Conservation (phyloP, 306 rosid species). For the Trifolium repens region DNA sequence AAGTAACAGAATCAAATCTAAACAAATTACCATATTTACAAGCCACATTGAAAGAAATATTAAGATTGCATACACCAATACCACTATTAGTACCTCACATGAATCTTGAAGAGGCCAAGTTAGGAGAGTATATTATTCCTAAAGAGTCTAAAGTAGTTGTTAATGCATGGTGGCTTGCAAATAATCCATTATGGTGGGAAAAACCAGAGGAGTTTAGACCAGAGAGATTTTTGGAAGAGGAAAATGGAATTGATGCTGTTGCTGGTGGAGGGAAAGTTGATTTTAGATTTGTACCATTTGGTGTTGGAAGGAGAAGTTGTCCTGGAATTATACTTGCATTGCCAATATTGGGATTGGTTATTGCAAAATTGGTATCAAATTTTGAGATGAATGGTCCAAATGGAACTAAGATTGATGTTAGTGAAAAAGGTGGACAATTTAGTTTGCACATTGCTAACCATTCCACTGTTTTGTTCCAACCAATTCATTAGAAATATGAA, state of each 20-base stretch:
- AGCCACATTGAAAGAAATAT: conserved; percentile 77
- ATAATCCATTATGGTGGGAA: conserved; percentile 82
- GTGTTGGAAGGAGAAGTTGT: conserved; percentile 85
- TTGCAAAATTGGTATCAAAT: conserved; percentile 64
- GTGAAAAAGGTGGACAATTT: conserved; percentile 81
- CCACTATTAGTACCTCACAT: conserved; percentile 89
- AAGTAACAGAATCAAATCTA: conserved; percentile 72
- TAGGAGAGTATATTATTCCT: conserved; percentile 70
- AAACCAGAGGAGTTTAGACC: conserved; percentile 78
- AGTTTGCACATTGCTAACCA: conserved; percentile 80
- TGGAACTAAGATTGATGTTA: conserved; percentile 59
- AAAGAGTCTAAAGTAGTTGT: conserved; percentile 83
- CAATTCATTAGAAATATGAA: conserved; percentile 22
- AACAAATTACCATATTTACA: conserved; percentile 66
- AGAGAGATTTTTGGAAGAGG: conserved; percentile 81
- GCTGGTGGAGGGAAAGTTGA: conserved; percentile 77
- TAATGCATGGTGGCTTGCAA: conserved; percentile 92
- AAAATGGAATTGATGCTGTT: conserved; percentile 56
- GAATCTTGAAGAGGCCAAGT: conserved; percentile 83
- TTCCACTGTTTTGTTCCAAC: conserved; percentile 57
- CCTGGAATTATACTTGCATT: conserved; percentile 87
- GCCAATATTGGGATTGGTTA: conserved; percentile 70
- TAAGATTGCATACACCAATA: conserved; percentile 77
- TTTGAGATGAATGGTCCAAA: conserved; percentile 65
- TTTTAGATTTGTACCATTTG: conserved; percentile 77